A percentile compares a stretch with the other conserved stretches of the same genome.
phyloP scores from a whole-genome alignment of 192 early-diverging fungal genomes.

The Phycomyces nitens region DNA sequence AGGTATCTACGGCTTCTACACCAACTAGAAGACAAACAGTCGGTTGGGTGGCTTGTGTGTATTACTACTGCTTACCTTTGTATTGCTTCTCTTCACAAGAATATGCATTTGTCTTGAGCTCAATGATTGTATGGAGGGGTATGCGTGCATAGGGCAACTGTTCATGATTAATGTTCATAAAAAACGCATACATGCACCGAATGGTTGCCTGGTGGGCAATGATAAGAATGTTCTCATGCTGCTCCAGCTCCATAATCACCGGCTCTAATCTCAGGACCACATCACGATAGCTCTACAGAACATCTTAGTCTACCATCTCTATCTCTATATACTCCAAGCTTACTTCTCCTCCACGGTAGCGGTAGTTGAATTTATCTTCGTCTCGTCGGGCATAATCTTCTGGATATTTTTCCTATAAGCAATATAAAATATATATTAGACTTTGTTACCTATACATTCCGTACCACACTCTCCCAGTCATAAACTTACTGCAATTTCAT shows the following conservation, averaged over 20 bases:
- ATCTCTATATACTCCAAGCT: background rate
- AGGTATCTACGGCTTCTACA: slow-evolving; percentile 95
- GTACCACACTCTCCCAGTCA: too few relatives aligned
- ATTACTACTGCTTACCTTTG: too few relatives aligned
- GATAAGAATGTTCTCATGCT: slow-evolving; percentile 92
- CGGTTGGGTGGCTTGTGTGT: too few relatives aligned
- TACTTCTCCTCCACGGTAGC: slow-evolving; percentile 75
- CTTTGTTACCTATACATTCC: too few relatives aligned
- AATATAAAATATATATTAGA: background rate
- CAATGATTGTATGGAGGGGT: slow-evolving; percentile 94
- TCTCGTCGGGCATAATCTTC: slow-evolving; percentile 90
- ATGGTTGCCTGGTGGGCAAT: slow-evolving; percentile 97
- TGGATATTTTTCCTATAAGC: slow-evolving; percentile 67
- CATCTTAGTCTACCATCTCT: background rate
- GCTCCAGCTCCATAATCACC: slow-evolving; percentile 97
- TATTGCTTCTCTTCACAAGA: slow-evolving; percentile 88
- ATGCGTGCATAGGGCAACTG: slow-evolving; percentile 97
- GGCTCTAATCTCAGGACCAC: slow-evolving; percentile 94
- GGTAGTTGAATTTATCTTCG: slow-evolving; percentile 91
- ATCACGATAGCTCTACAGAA: slow-evolving; percentile 74
- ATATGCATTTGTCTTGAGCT: slow-evolving; percentile 94
- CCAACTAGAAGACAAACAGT: too few relatives aligned
- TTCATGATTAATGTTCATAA: slow-evolving; percentile 86
- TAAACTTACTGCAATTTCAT: slow-evolving; percentile 76
- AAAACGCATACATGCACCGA: slow-evolving; percentile 96